These are phyloP conservation scores for Torrubiellomyces zombiae DNA, from an alignment of 2,329 filamentous ascomycete species.

Conservation along the genomic window DNA sequence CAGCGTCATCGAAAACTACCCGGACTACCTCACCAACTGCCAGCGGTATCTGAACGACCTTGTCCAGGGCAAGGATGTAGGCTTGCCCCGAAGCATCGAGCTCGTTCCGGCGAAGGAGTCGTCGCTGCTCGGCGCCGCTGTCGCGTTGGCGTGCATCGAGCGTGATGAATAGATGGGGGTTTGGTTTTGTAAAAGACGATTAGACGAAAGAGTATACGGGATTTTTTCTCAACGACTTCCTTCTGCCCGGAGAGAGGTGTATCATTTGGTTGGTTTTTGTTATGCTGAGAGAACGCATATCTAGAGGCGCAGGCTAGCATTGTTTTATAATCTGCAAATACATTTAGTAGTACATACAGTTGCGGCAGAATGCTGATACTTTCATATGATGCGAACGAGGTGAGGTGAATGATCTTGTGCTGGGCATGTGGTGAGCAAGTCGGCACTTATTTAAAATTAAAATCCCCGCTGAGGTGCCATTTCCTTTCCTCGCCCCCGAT, in stretches of 20 bases:
- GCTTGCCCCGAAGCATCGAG: slow-evolving; percentile 29
- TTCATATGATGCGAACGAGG: too few relatives aligned
- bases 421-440: too few relatives aligned
- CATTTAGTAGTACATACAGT: too few relatives aligned
- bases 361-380: too few relatives aligned
- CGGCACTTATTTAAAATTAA: too few relatives aligned
- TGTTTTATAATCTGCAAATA: too few relatives aligned
- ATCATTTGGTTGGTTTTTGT: not conserved
- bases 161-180: slow-evolving; percentile 1
- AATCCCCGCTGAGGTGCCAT: too few relatives aligned
- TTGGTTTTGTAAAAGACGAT: not conserved
- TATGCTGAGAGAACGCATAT: slow-evolving; percentile 6
- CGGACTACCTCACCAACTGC: slow-evolving; percentile 43
- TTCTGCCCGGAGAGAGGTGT: not conserved
- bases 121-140: slow-evolving; percentile 58
- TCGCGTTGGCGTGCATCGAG: slow-evolving; percentile 39
- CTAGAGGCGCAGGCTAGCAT: slow-evolving; percentile 8
- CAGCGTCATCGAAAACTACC: slow-evolving; percentile 65
- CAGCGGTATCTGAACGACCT: slow-evolving; percentile 48
- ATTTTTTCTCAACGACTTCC: not conserved
- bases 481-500: too few relatives aligned
- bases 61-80: slow-evolving; percentile 19
- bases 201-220: too few relatives aligned
- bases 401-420: too few relatives aligned
- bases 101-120: slow-evolving; percentile 58